Evolutionary conservation across 371 early-diverging fungal species (phyloP).

Genomic region (Mucor piriformis): DNA sequence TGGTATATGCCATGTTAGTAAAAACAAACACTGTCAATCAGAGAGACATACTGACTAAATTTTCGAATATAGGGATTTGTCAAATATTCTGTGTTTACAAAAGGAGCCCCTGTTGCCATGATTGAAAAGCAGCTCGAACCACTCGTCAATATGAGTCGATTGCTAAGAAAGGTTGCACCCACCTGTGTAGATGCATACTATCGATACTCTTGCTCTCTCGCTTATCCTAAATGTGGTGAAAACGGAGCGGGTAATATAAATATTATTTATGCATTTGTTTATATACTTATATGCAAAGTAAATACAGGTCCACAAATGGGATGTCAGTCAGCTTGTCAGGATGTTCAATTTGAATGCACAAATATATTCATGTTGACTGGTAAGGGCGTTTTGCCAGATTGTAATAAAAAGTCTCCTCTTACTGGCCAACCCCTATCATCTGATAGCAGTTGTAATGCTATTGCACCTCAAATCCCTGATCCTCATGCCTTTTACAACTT

Average conservation of each 20-base stretch:
- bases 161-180: conserved; percentile 27
- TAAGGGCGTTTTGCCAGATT: conserved; percentile 48
- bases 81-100: conserved; percentile 38
- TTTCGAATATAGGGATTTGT: conserved; percentile 30
- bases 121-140: conserved; percentile 29
- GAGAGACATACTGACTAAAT: conserved; percentile 2
- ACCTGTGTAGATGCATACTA: conserved; percentile 44
- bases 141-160: conserved; percentile 8
- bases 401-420: conserved; percentile 32
- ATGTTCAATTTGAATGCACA: conserved; percentile 33
- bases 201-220: conserved; percentile 42
- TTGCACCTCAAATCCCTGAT: conserved; percentile 27
- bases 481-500: conserved; percentile 24
- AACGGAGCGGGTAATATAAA: conserved; percentile 9
- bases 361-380: conserved; percentile 41
- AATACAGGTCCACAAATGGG: conserved; percentile 37
- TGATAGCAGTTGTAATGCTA: conserved; percentile 44
- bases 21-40: background rate
- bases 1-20: conserved; percentile 25
- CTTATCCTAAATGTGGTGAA: conserved; percentile 39
- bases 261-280: background rate
- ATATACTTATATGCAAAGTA: too few relatives aligned
- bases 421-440: conserved; percentile 40
- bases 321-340: conserved; percentile 55
- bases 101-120: conserved; percentile 16